Evolutionary conservation across 805 yeast genomes (phyloP).

Genomic region (Metschnikowia cerradonensis): DNA sequence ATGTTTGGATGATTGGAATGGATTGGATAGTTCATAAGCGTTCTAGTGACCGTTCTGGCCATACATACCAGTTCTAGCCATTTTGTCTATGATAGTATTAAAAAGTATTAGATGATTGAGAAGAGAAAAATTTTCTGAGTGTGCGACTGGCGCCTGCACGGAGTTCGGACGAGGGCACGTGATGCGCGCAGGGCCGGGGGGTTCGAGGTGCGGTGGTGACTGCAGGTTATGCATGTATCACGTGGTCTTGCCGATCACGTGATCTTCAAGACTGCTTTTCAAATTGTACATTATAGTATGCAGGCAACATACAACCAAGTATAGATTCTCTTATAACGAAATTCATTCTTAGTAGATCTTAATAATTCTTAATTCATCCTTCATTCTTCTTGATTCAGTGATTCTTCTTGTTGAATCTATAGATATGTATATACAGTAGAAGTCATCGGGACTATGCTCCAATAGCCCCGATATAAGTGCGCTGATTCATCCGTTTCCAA

Average conservation of each 20-base stretch:
- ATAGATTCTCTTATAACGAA: too few relatives aligned
- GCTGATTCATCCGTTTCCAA: too few relatives aligned
- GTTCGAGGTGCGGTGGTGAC: too few relatives aligned
- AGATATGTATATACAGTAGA: neutral
- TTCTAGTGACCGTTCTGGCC: too few relatives aligned
- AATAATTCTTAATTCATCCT: too few relatives aligned
- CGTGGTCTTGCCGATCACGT: neutral
- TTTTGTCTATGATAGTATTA: conserved; percentile 27
- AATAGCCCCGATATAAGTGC: too few relatives aligned
- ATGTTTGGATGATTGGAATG: too few relatives aligned
- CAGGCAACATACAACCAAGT: too few relatives aligned
- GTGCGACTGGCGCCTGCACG: neutral
- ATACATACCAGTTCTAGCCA: conserved; percentile 67
- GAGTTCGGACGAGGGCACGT: neutral
- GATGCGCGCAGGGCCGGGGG: neutral
- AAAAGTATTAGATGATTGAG: conserved; percentile 3
- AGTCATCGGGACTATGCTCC: neutral
- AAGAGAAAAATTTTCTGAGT: conserved; percentile 4
- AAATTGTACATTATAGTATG: too few relatives aligned
- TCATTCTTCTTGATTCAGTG: too few relatives aligned
- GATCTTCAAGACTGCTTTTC: conserved; percentile 2
- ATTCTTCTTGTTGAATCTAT: neutral
- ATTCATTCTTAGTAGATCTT: too few relatives aligned
- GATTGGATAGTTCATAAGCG: too few relatives aligned
- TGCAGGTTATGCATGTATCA: neutral